Conservation (phyloP, 108 stramenopile species). For the Fragilaria radians region DNA sequence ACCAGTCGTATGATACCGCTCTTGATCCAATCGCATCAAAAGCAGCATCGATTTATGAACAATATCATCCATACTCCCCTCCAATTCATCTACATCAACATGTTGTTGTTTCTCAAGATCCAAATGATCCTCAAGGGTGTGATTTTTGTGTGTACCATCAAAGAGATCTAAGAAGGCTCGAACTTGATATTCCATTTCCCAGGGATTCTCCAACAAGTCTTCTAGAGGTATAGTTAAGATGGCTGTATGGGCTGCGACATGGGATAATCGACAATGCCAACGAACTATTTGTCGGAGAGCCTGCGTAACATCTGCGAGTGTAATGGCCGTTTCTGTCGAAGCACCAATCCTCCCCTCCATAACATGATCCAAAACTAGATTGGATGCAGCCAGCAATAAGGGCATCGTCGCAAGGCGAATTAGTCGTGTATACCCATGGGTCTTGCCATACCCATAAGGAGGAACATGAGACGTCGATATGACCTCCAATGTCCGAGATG, state of each 20-base stretch:
- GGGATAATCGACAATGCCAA: slow-evolving; percentile 80
- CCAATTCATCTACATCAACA: slow-evolving; percentile 14
- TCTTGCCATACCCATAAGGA: slow-evolving; percentile 88
- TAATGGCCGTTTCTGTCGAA: background rate
- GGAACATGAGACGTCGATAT: slow-evolving; percentile 61
- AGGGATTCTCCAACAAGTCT: slow-evolving; percentile 24
- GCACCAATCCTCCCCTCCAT: background rate
- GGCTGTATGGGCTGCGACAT: slow-evolving; percentile 85
- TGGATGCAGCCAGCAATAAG: slow-evolving; percentile 36
- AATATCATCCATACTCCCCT: slow-evolving; percentile 1
- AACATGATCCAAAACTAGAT: slow-evolving; percentile 18
- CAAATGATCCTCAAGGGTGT: slow-evolving; percentile 33
- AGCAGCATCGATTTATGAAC: slow-evolving; percentile 9
- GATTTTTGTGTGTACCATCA: slow-evolving; percentile 18
- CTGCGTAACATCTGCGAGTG: slow-evolving; percentile 36
- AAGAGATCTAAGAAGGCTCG: slow-evolving; percentile 29
- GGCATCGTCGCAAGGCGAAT: slow-evolving; percentile 59
- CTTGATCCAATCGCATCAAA: slow-evolving; percentile 10
- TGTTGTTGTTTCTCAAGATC: slow-evolving; percentile 1
- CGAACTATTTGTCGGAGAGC: slow-evolving; percentile 59
- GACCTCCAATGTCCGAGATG: slow-evolving; percentile 31
- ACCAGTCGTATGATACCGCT: background rate
- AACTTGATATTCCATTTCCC: slow-evolving; percentile 17
- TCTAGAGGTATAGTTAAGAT: slow-evolving; percentile 50
- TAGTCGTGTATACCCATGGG: slow-evolving; percentile 74